Evolutionary conservation across 257 asterid genomes (phyloP).

Genomic region (Forsythia viridissima): DNA sequence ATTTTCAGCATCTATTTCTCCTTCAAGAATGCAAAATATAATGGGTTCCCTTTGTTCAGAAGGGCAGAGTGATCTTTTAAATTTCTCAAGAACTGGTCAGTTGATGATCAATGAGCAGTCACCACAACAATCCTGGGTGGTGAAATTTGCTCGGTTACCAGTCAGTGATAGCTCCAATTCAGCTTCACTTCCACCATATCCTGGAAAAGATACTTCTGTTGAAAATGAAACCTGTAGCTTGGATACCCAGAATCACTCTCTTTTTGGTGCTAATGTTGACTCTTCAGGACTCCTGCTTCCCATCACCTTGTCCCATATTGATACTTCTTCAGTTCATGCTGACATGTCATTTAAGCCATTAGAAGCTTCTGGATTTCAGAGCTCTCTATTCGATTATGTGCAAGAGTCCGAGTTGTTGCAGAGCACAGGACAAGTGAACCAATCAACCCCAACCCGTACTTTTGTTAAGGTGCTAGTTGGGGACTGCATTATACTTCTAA

Average conservation of each 20-base stretch:
- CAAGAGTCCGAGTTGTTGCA: conserved; percentile 75
- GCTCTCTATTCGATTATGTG: conserved; percentile 57
- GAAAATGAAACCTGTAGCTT: conserved; percentile 59
- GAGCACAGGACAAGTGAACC: conserved; percentile 59
- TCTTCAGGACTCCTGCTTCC: conserved; percentile 76
- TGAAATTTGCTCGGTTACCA: conserved; percentile 53
- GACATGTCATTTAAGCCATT: conserved; percentile 62
- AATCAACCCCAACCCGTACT: conserved; percentile 48
- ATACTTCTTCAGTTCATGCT: conserved; percentile 55
- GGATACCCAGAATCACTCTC: conserved; percentile 62
- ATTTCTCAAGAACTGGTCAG: conserved; percentile 64
- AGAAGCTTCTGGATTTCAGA: conserved; percentile 66
- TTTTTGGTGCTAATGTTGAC: conserved; percentile 62
- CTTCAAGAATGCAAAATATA: conserved; percentile 59
- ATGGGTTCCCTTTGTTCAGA: conserved; percentile 67
- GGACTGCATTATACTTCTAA: background rate
- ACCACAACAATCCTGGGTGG: conserved; percentile 66
- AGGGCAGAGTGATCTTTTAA: conserved; percentile 61
- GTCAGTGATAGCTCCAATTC: conserved; percentile 44
- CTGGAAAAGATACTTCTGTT: conserved; percentile 59
- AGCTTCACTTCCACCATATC: conserved; percentile 45
- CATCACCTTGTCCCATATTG: conserved; percentile 58
- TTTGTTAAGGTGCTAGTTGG: conserved; percentile 70
- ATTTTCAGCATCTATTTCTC: conserved; percentile 48
- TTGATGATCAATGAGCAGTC: conserved; percentile 58